Percentiles rank a stretch among this genome's conserved stretches.
Evolutionary conservation across 1,284 basidiomycete genomes (phyloP).

Genomic region (Tranzscheliella williamsii): DNA sequence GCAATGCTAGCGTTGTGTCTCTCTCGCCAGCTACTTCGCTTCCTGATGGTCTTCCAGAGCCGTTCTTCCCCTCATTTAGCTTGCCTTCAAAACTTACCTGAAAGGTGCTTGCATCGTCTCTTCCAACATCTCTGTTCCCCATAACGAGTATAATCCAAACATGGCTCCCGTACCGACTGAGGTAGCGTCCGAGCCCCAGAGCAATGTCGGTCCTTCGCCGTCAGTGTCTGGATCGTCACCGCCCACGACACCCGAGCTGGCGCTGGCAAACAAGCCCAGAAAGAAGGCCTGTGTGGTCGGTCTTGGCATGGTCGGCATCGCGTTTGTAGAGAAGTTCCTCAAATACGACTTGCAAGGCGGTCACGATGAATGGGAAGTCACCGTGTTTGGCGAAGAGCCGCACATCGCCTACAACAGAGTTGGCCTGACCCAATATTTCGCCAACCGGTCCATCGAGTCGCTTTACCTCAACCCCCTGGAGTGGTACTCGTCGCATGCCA

Average conservation of each 20-base stretch:
- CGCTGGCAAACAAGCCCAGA: not conserved
- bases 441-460: slow-evolving; percentile 69
- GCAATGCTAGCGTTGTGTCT: no score
- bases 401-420: slow-evolving; percentile 69
- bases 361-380: slow-evolving; percentile 41
- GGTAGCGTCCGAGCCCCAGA: not conserved
- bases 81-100: no score
- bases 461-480: slow-evolving; percentile 70
- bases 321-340: slow-evolving; percentile 61
- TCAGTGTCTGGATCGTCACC: not conserved
- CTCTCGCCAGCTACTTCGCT: no score
- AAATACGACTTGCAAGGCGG: slow-evolving; percentile 44
- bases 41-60: no score
- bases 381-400: slow-evolving; percentile 69
- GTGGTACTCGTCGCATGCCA: slow-evolving; percentile 67
- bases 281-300: slow-evolving; percentile 67
- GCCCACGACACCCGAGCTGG: not conserved
- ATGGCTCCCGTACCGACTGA: slow-evolving; percentile 6
- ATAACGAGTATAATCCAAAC: not conserved
- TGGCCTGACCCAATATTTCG: slow-evolving; percentile 70
- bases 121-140: not conserved
- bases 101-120: no score
- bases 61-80: no score
- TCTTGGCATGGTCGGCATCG: slow-evolving; percentile 73
- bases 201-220: not conserved